Conservation (phyloP, 345 rosid genomes). For the Bruguiera gymnorhiza region DNA sequence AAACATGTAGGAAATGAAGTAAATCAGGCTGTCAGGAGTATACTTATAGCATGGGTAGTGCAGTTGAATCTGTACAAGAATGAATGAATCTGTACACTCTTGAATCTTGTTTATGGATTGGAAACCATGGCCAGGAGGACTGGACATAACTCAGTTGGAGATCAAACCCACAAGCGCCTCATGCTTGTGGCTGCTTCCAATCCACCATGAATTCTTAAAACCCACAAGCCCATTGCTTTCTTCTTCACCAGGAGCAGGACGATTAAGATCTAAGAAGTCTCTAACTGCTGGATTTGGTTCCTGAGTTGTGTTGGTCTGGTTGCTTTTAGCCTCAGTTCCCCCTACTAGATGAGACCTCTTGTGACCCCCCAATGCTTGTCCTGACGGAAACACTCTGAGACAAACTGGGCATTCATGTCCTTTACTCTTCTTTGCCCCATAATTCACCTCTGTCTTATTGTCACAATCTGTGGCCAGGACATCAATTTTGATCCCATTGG, state of each 20-base stretch:
- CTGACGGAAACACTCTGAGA: constrained; percentile 57
- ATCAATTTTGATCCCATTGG: constrained; percentile 13
- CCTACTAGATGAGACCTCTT: constrained; percentile 61
- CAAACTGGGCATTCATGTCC: constrained; percentile 66
- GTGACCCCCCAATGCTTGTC: constrained; percentile 90
- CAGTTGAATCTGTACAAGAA: constrained; percentile 38
- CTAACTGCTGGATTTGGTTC: constrained; percentile 28
- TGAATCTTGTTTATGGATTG: background rate
- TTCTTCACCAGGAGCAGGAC: constrained; percentile 56
- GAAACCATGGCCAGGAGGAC: constrained; percentile 5
- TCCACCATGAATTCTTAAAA: constrained; percentile 50
- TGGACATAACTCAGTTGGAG: constrained; percentile 30
- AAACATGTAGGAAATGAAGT: background rate
- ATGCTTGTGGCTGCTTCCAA: constrained; percentile 43
- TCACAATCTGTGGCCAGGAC: constrained; percentile 10
- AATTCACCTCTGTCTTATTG: constrained; percentile 18
- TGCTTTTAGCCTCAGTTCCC: constrained; percentile 21
- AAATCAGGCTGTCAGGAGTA: constrained; percentile 7
- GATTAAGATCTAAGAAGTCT: constrained; percentile 50
- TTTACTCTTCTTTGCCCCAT: constrained; percentile 29
- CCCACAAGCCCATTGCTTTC: constrained; percentile 38
- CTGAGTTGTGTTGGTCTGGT: constrained; percentile 10
- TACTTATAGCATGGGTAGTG: constrained; percentile 2
- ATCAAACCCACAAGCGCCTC: constrained; percentile 43
- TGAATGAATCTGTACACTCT: constrained; percentile 44